A percentile compares a stretch with the other conserved stretches of the same genome.
phyloP scores from a whole-genome alignment of 1,139 yeast species.

The Geotrichum histeridarum region DNA sequence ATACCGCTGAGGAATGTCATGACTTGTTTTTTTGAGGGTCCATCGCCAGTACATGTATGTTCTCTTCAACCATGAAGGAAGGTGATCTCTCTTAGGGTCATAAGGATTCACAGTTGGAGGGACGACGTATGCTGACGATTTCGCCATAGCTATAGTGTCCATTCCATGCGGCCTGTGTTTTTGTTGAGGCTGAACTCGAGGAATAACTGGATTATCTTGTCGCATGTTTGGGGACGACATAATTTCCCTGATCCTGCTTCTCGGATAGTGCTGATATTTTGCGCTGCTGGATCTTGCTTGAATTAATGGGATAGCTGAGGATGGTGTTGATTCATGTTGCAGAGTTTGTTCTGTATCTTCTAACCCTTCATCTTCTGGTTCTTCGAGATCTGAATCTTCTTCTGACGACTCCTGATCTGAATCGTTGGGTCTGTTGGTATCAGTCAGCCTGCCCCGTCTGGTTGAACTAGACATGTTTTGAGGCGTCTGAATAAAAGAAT shows the following conservation, averaged over 20 bases:
- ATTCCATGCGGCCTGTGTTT: neutral
- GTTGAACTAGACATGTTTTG: neutral
- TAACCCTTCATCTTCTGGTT: neutral
- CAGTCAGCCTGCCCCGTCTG: neutral
- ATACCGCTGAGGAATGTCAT: conserved; percentile 9
- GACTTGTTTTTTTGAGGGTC: conserved; percentile 2
- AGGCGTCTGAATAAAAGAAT: conserved; percentile 2
- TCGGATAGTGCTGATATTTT: neutral
- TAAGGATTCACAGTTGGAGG: conserved; percentile 9
- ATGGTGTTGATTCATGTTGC: neutral
- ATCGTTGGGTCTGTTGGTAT: neutral
- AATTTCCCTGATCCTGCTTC: too few species aligned
- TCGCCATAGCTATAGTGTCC: neutral
- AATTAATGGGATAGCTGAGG: neutral
- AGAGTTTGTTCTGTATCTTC: neutral
- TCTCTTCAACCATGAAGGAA: conserved; percentile 5
- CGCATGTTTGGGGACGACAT: neutral
- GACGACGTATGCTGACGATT: neutral
- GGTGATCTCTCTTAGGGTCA: conserved; percentile 9
- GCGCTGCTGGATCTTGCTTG: conserved; percentile 5
- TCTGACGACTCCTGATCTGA: neutral
- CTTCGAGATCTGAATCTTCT: neutral
- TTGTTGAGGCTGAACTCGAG: neutral
- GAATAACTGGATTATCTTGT: neutral
- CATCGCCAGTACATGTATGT: conserved; percentile 15